phyloP scores from a whole-genome alignment of 495 filamentous ascomycete genomes.

The Penicillium simplicissimum region DNA sequence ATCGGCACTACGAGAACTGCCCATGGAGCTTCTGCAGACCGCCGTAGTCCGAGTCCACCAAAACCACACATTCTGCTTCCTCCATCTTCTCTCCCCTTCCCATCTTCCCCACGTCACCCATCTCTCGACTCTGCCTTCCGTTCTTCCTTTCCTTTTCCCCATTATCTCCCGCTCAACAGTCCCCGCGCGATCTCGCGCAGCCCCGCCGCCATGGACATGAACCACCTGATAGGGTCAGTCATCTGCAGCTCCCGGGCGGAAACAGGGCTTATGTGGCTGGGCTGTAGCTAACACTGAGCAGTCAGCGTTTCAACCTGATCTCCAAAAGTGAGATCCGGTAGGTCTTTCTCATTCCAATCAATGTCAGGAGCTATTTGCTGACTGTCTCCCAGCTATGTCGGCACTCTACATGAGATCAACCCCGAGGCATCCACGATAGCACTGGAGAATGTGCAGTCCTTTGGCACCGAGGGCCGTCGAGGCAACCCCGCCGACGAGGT shows the following conservation, averaged over 20 bases:
- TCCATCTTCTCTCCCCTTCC: slow-evolving; percentile 32
- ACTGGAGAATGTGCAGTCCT: slow-evolving; percentile 90
- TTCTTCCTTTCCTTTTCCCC: slow-evolving; percentile 19
- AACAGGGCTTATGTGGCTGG: slow-evolving; percentile 43
- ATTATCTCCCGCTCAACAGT: slow-evolving; percentile 20
- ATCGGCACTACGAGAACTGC: slow-evolving; percentile 31
- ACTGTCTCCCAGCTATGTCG: slow-evolving; percentile 73
- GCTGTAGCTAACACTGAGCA: slow-evolving; percentile 50
- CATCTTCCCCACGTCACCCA: slow-evolving; percentile 14
- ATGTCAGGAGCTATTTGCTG: slow-evolving; percentile 16
- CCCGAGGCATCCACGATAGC: slow-evolving; percentile 95
- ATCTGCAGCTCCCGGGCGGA: slow-evolving; percentile 33
- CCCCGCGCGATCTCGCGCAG: slow-evolving; percentile 39
- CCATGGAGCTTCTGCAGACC: slow-evolving; percentile 36
- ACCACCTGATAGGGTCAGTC: slow-evolving; percentile 56
- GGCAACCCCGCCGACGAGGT: slow-evolving; percentile 77
- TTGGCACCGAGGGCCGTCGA: slow-evolving; percentile 87
- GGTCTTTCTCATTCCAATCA: slow-evolving; percentile 24
- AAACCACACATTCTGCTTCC: slow-evolving; percentile 36
- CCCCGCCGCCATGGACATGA: slow-evolving; percentile 52
- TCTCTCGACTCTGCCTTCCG: slow-evolving; percentile 16
- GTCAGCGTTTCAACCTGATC: slow-evolving; percentile 67
- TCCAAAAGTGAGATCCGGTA: slow-evolving; percentile 97
- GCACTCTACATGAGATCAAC: slow-evolving; percentile 95
- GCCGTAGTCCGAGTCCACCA: slow-evolving; percentile 43